Conservation (phyloP, 371 early-diverging fungal species). For the Actinomortierella wolfii region DNA sequence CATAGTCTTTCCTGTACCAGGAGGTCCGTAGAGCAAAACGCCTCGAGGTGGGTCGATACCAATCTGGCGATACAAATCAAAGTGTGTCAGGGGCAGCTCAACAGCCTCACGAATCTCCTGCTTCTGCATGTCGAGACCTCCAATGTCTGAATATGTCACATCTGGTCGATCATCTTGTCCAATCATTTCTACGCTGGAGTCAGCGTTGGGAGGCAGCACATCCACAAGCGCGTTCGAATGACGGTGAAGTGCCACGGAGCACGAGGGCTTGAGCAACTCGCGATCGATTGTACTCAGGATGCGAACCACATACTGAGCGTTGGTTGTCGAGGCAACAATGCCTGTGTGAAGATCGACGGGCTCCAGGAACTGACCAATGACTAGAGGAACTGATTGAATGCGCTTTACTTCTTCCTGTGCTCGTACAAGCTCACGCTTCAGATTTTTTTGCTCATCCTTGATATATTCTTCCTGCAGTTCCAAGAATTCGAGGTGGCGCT, state of each 20-base stretch:
- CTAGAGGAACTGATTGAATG: conserved; percentile 98
- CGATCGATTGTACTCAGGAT: conserved; percentile 98
- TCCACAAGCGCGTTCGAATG: conserved; percentile 99
- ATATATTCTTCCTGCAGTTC: conserved; percentile 99
- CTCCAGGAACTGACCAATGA: conserved; percentile 99
- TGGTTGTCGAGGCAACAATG: conserved; percentile 97
- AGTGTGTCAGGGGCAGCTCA: conserved; percentile 99
- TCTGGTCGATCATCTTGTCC: conserved; percentile 96
- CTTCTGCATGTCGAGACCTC: conserved; percentile 99
- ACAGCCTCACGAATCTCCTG: conserved; percentile 99
- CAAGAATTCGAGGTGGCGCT: conserved; percentile 95
- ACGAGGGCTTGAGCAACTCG: conserved; percentile 97
- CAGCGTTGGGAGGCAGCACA: conserved; percentile 97
- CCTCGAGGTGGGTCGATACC: conserved; percentile 99
- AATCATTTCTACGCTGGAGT: conserved; percentile 96
- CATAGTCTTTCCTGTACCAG: conserved; percentile 99
- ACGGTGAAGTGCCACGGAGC: conserved; percentile 98
- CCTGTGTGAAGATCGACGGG: conserved; percentile 98
- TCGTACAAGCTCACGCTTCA: conserved; percentile 94
- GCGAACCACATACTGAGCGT: conserved; percentile 95
- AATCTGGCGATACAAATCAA: conserved; percentile 99
- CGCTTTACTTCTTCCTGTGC: conserved; percentile 99
- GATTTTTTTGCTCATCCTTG: conserved; percentile 97
- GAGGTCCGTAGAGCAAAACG: conserved; percentile 98
- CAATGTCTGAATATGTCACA: conserved; percentile 97